Percentiles rank a stretch among this genome's conserved stretches.
phyloP scores from a whole-genome alignment of 176 grass and related monocot species.

The Raddia distichophylla region DNA sequence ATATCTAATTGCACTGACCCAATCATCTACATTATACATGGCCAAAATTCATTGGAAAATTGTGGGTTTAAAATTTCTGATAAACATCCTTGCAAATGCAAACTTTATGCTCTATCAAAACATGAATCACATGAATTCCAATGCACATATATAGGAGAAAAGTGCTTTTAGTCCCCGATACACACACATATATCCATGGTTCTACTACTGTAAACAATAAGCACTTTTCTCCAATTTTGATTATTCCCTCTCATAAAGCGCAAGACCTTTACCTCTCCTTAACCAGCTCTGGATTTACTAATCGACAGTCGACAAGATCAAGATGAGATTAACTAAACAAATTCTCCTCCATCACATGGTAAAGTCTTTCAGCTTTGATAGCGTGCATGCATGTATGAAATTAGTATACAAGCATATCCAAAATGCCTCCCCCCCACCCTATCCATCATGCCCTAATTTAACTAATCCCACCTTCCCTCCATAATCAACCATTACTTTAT shows the following conservation, averaged over 20 bases:
- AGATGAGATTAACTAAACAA: not conserved
- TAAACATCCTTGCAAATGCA: not conserved
- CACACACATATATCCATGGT: too few relatives aligned
- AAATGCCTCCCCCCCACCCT: not conserved
- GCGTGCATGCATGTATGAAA: not conserved
- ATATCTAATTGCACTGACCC: too few relatives aligned
- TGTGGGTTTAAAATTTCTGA: not conserved
- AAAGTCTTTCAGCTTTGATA: not conserved
- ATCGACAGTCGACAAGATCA: not conserved
- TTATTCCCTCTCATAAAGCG: not conserved
- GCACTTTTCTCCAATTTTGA: not conserved
- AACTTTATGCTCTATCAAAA: not conserved
- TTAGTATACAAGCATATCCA: constrained; percentile 33
- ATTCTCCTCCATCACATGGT: not conserved
- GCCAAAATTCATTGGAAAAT: not conserved
- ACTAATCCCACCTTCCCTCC: not conserved
- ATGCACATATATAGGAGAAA: not conserved
- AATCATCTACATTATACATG: too few relatives aligned
- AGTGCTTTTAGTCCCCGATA: too few relatives aligned
- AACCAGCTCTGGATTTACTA: not conserved
- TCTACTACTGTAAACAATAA: too few relatives aligned
- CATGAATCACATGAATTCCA: not conserved
- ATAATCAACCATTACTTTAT: constrained; percentile 34
- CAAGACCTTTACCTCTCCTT: not conserved
- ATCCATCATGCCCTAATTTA: not conserved